Evolutionary conservation across 2,329 filamentous ascomycete species (phyloP).

Genomic region (Trichoderma sp.): DNA sequence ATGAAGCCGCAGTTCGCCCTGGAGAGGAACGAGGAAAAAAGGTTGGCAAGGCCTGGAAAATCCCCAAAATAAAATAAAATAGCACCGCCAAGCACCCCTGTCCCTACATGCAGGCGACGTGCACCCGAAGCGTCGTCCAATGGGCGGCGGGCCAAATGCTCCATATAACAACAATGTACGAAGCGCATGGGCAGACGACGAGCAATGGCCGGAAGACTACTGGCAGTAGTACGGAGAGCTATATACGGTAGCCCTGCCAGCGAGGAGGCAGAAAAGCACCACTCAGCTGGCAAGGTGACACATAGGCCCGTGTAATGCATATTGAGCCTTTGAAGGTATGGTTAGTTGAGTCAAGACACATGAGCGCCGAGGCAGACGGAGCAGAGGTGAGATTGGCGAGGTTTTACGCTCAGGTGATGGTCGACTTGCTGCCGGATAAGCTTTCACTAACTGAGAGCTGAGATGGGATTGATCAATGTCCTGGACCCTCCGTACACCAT

Average conservation of each 20-base stretch:
- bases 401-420: background rate
- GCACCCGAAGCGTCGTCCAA: slow-evolving; percentile 5
- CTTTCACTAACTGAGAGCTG: background rate
- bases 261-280: background rate
- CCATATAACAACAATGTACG: background rate
- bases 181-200: background rate
- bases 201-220: background rate
- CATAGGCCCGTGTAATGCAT: background rate
- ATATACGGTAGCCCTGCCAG: background rate
- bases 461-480: background rate
- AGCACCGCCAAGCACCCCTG: slow-evolving; percentile 3
- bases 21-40: background rate
- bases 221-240: background rate
- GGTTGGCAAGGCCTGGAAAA: background rate
- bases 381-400: background rate
- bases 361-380: background rate
- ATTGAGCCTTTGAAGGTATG: background rate
- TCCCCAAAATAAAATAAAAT: slow-evolving; percentile 4
- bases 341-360: background rate
- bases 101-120: slow-evolving; percentile 9
- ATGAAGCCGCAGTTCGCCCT: slow-evolving; percentile 1
- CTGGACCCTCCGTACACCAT: background rate
- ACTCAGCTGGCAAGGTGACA: background rate
- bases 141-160: background rate
- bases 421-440: background rate